These are phyloP conservation scores for Crucibulum laeve DNA, from an alignment of 768 basidiomycete genomes.

Conservation along the genomic window DNA sequence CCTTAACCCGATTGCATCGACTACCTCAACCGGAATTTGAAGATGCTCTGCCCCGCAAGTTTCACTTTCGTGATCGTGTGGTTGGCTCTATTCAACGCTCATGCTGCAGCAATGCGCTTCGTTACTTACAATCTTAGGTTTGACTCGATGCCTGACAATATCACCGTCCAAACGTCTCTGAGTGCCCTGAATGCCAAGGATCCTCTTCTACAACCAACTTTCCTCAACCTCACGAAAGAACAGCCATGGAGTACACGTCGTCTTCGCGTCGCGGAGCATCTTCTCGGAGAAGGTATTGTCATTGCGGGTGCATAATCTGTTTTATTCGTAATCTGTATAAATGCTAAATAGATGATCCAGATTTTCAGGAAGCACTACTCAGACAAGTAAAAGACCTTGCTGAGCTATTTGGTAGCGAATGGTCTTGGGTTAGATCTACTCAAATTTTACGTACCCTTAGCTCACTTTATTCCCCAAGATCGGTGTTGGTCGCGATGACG, in stretches of 20 bases:
- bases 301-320: conserved; percentile 28
- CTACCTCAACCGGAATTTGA: too few species aligned
- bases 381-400: conserved; percentile 54
- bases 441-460: background rate
- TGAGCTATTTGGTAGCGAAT: conserved; percentile 48
- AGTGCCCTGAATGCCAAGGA: conserved; percentile 29
- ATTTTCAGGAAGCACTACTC: conserved; percentile 51
- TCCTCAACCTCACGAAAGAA: conserved; percentile 29
- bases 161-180: conserved; percentile 43
- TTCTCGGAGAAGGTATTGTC: conserved; percentile 32
- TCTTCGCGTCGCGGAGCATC: conserved; percentile 41
- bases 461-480: conserved; percentile 24
- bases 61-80: too few species aligned
- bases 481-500: conserved; percentile 63
- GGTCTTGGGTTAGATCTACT: conserved; percentile 40
- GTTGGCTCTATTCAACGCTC: too few species aligned
- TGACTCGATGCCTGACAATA: conserved; percentile 46
- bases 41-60: too few species aligned
- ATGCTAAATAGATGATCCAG: conserved; percentile 16
- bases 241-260: conserved; percentile 52
- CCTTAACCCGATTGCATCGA: too few species aligned
- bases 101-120: conserved; percentile 23
- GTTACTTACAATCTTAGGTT: conserved; percentile 52
- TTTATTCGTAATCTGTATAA: background rate
- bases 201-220: conserved; percentile 31